These are phyloP conservation scores for Physaria fendleri DNA, from an alignment of 345 rosid genomes.

Conservation along the genomic window DNA sequence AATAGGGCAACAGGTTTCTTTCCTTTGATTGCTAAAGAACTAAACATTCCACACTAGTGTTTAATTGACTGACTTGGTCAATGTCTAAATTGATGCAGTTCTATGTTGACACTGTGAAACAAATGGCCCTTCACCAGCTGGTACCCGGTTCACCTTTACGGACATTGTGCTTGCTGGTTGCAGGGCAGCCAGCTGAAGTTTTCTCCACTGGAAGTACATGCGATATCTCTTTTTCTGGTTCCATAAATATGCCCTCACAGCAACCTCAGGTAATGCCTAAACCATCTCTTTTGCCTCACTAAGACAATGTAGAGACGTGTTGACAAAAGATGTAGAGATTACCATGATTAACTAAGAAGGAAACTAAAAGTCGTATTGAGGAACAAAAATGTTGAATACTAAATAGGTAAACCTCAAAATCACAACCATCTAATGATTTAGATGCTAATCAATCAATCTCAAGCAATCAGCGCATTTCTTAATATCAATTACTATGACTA, in stretches of 20 bases:
- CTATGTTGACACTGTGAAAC: slow-evolving; percentile 87
- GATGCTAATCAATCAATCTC: not conserved
- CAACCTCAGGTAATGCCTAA: slow-evolving; percentile 48
- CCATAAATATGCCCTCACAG: slow-evolving; percentile 36
- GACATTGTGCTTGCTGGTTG: slow-evolving; percentile 91
- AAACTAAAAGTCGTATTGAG: not conserved
- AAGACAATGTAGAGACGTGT: not conserved
- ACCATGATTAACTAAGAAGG: too few species aligned
- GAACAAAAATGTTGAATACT: not conserved
- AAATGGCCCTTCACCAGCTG: slow-evolving; percentile 92
- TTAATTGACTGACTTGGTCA: slow-evolving; percentile 15
- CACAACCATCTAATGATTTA: not conserved
- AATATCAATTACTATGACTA: not conserved
- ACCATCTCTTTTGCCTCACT: not conserved
- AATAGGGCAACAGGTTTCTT: slow-evolving; percentile 86
- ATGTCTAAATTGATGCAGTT: slow-evolving; percentile 45
- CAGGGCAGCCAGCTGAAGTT: slow-evolving; percentile 94
- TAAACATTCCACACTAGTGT: not conserved
- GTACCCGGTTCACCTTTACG: slow-evolving; percentile 94
- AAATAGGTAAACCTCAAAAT: not conserved
- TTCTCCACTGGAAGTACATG: slow-evolving; percentile 43
- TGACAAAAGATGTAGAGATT: not conserved
- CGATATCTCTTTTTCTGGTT: slow-evolving; percentile 35
- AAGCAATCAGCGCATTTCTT: not conserved
- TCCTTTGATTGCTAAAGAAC: slow-evolving; percentile 3